Percentiles rank a stretch among this genome's conserved stretches.
Evolutionary conservation across 257 asterid species (phyloP).

Genomic region (Schizonepeta tenuifolia): DNA sequence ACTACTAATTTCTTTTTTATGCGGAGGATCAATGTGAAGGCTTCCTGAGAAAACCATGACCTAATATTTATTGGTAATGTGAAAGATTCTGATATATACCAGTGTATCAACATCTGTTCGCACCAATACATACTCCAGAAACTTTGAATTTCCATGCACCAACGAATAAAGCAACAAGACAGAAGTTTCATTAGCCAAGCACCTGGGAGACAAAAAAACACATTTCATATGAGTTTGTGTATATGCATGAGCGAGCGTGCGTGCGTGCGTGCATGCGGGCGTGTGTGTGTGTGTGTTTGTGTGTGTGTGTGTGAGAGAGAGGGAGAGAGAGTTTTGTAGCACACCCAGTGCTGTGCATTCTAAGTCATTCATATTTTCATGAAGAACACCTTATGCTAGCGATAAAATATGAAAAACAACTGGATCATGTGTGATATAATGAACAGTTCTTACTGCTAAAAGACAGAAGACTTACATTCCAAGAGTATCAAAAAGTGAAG

Average conservation of each 20-base stretch:
- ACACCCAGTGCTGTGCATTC: neutral
- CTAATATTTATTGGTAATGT: neutral
- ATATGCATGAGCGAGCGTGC: neutral
- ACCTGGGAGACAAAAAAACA: conserved; percentile 47
- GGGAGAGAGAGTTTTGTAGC: conserved; percentile 19
- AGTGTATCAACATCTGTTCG: conserved; percentile 95
- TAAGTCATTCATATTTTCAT: neutral
- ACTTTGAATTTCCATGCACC: conserved; percentile 91
- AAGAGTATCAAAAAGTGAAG: conserved; percentile 91
- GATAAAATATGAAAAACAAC: conserved; percentile 20
- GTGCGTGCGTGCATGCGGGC: too few species aligned
- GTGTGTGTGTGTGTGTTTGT: too few species aligned
- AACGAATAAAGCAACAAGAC: conserved; percentile 88
- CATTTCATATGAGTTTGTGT: neutral
- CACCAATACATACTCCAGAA: conserved; percentile 95
- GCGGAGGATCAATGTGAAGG: conserved; percentile 7
- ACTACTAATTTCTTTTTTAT: conserved; percentile 16
- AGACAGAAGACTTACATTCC: conserved; percentile 71
- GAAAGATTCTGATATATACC: conserved; percentile 54
- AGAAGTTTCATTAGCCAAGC: conserved; percentile 85
- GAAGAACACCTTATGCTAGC: neutral
- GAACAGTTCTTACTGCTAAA: conserved; percentile 23
- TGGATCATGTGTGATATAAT: conserved; percentile 7
- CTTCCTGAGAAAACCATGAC: conserved; percentile 15
- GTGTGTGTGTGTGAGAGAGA: too few species aligned